These are phyloP conservation scores for Zymoseptoria pseudotritici DNA, from an alignment of 2,329 filamentous ascomycete genomes.

Conservation along the genomic window DNA sequence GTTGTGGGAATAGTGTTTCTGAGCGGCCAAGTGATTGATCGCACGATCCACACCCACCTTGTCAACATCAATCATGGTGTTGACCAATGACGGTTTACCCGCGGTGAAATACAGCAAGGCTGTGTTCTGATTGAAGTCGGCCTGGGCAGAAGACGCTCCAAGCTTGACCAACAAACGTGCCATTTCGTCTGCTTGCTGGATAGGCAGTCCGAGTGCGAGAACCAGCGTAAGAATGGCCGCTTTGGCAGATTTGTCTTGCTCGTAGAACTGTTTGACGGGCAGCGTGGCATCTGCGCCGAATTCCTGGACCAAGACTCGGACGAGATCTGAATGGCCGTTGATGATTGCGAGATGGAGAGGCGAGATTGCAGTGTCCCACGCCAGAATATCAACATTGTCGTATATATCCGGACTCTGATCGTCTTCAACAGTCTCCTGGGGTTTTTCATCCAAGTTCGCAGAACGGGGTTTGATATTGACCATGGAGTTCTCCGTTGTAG, in stretches of 20 bases:
- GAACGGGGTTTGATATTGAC: constrained; percentile 51
- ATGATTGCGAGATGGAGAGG: constrained; percentile 74
- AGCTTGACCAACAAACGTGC: constrained; percentile 57
- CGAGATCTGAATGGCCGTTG: constrained; percentile 60
- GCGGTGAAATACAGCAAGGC: too few species aligned
- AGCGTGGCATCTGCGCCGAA: constrained; percentile 72
- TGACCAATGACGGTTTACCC: too few species aligned
- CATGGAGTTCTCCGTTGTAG: constrained; percentile 59
- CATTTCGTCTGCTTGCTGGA: constrained; percentile 58
- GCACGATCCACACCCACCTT: constrained; percentile 54
- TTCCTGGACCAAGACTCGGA: constrained; percentile 58
- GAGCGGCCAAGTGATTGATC: constrained; percentile 56
- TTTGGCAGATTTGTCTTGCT: constrained; percentile 41
- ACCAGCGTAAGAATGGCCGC: constrained; percentile 62
- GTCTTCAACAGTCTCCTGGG: too few species aligned
- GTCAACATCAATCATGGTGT: too few species aligned
- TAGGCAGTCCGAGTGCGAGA: constrained; percentile 59
- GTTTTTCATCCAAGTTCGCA: constrained; percentile 33
- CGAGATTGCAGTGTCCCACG: constrained; percentile 70
- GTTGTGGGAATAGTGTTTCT: constrained; percentile 26
- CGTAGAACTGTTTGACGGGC: constrained; percentile 59
- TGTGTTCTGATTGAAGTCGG: constrained; percentile 57
- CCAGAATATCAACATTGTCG: too few species aligned
- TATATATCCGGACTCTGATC: too few species aligned
- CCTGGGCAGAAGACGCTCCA: constrained; percentile 67